Base-by-base conservation (phyloP, 2,329 filamentous ascomycete genomes). In the Penicillium sumatraense region DNA sequence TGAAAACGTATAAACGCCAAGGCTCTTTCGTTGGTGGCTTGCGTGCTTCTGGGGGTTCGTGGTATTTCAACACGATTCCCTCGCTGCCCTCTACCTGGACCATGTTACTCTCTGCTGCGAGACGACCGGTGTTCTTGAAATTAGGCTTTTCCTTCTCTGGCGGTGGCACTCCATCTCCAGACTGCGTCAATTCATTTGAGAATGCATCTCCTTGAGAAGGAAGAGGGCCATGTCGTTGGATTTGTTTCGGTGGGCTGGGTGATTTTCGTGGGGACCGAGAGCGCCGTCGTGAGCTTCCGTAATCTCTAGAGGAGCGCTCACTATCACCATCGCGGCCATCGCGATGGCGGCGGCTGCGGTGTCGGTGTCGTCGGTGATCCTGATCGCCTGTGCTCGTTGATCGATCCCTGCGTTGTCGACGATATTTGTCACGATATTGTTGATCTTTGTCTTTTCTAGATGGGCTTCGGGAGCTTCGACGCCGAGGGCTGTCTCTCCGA, bases 1-100 rank as follows among this genome's bases (percentile, higher is more conserved):
- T 96, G 83, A 99, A 99, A 20, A 97, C 84, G 71, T 96, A 98
- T 45, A 99, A 80, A 57, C 90, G 90, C 93, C 93, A 99, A 54
- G 85, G 79, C 63, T 95, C 87, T 51, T 86, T 88, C 1, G 88
- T 70, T 0, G 93, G 83, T 0, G 95, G 91, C 65, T 96, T 96
- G 56, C 95, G 89, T 47, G 93, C 91, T 78, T 99, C 95, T 10
- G 91, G 79, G 1, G 95, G 95, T 75, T 99, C 95, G 77, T 97
- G 90, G 74, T 99, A 99, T 79, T 98, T 98, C 44, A 99, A 84
- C 3, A 91, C 86, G 51, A 96, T 61, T 35, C 48, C 87, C 20
- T 83, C 83, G 54, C 90, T 91, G 66, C 72, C 73, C 33, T 66
- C 64, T 9, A 75, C 70, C 18, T 85, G 85, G 59, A 96, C 86